Evolutionary conservation across 2,329 filamentous ascomycete genomes (phyloP), one percentile per base, ranked within the genome.

Genomic region (Pseudogymnoascus sp.): DNA sequence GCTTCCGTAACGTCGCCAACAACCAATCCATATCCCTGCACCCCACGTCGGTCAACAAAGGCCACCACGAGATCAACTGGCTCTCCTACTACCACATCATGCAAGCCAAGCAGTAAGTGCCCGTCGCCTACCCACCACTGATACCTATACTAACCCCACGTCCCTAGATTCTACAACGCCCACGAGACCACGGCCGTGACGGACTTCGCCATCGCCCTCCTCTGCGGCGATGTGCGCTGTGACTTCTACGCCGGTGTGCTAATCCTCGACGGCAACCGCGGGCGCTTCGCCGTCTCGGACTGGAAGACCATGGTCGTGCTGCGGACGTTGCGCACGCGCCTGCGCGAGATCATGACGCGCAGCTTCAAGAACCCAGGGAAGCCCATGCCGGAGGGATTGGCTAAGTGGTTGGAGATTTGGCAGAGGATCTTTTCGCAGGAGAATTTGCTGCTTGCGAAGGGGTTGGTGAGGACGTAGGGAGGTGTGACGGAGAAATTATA

Each of bases 11-110:
- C 68, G 87, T 97, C 65, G 87, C 90, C 61, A 97, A 96, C 77
- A 97, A 96, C 73, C 93, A 97, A 75, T 83, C 85, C 50, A 92
- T 99, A 69, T 91, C 87, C 64, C 79, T 99, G 19, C 91, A 96
- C 68, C 90, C 92, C 0, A 90, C 88, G 0, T 96, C 91, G 1
- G 90, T 99, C 68, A 97, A 97, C 75, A 92, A 92, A 72, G 83
- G 81, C 7, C 80, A 79, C 65, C 78, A 80, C 56, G 84, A 86
- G 42, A 78, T 92, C 40, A 88, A 87, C 71, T 97, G 91, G 86
- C 78, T 99, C 50, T 95, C 90, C 0, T 99, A 96, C 75, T 97
- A 97, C 77, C 90, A 96, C 74, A 96, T 97, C 67, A 96, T 97
- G 91, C 93, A 97, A 75, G 89, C 89, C 2, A 92, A 88, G 79